Conservation (phyloP, 2,329 filamentous ascomycete genomes). For the Exophiala sp. region DNA sequence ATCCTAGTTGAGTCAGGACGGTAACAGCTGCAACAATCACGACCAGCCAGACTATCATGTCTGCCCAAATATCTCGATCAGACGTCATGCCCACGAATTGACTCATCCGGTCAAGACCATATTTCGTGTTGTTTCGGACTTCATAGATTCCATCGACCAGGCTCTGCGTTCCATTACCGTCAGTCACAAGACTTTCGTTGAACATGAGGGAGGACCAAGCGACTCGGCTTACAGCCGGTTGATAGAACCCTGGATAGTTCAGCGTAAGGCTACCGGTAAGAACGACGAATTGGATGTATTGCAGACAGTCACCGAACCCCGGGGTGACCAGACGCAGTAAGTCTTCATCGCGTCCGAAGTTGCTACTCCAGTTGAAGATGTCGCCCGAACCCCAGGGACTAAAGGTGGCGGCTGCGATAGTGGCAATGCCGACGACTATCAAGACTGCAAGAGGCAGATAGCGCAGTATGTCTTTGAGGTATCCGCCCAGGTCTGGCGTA, state of each 20-base stretch:
- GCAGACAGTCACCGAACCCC: slow-evolving; percentile 91
- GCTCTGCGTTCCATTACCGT: slow-evolving; percentile 58
- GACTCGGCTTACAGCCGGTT: slow-evolving; percentile 79
- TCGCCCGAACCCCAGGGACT: slow-evolving; percentile 92
- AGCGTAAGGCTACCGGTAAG: slow-evolving; percentile 82
- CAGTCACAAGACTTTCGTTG: slow-evolving; percentile 78
- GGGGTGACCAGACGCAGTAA: slow-evolving; percentile 86
- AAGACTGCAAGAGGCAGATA: slow-evolving; percentile 75
- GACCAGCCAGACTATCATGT: slow-evolving; percentile 86
- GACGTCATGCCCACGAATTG: slow-evolving; percentile 76
- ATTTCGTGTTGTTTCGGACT: slow-evolving; percentile 60
- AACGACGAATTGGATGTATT: slow-evolving; percentile 91
- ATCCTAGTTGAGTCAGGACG: slow-evolving; percentile 67
- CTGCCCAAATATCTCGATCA: slow-evolving; percentile 79
- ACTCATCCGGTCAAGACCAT: slow-evolving; percentile 71
- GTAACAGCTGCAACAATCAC: slow-evolving; percentile 65
- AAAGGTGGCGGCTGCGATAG: slow-evolving; percentile 74
- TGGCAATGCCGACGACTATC: slow-evolving; percentile 72
- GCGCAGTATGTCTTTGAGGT: slow-evolving; percentile 62
- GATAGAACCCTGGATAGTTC: slow-evolving; percentile 89
- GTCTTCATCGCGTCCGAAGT: slow-evolving; percentile 91
- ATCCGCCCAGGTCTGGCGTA: slow-evolving; percentile 70
- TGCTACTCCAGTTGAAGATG: slow-evolving; percentile 93
- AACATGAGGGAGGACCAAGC: slow-evolving; percentile 90
- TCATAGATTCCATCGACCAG: slow-evolving; percentile 78